A percentile compares a stretch with the other conserved stretches of the same genome.
Evolutionary conservation across 1,284 basidiomycete species (phyloP).

Genomic region (Irpex sp.): DNA sequence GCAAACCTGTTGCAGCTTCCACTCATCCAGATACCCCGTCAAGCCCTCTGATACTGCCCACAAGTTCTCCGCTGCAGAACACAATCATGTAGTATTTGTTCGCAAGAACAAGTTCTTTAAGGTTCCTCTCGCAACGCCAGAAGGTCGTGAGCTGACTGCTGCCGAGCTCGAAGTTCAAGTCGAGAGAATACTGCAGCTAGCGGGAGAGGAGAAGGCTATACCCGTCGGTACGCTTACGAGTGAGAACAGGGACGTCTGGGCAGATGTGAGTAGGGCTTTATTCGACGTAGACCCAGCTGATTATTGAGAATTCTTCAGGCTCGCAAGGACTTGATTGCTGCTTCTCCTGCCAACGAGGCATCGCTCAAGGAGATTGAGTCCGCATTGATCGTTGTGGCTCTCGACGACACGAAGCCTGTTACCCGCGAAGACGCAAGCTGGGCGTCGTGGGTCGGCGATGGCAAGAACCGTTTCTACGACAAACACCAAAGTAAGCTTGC

Average conservation of each 20-base stretch:
- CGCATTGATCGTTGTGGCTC: slow-evolving; percentile 82
- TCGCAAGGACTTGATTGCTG: slow-evolving; percentile 62
- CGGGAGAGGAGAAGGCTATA: slow-evolving; percentile 53
- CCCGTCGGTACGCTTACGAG: slow-evolving; percentile 84
- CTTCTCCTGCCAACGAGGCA: slow-evolving; percentile 63
- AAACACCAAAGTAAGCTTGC: slow-evolving; percentile 84
- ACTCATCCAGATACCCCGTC: slow-evolving; percentile 83
- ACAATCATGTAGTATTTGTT: slow-evolving; percentile 90
- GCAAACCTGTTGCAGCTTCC: slow-evolving; percentile 57
- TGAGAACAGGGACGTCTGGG: slow-evolving; percentile 91
- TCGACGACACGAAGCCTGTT: slow-evolving; percentile 80
- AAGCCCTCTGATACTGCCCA: slow-evolving; percentile 81
- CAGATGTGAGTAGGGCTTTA: slow-evolving; percentile 50
- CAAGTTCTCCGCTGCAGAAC: slow-evolving; percentile 73
- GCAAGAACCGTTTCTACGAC: slow-evolving; percentile 93
- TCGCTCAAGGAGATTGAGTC: slow-evolving; percentile 84
- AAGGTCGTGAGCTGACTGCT: slow-evolving; percentile 68
- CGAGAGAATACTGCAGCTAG: slow-evolving; percentile 68
- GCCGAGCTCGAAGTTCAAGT: slow-evolving; percentile 86
- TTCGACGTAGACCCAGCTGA: background rate
- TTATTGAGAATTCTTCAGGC: slow-evolving; percentile 35
- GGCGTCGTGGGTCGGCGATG: slow-evolving; percentile 90
- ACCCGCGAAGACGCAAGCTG: slow-evolving; percentile 84
- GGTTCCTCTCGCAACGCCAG: slow-evolving; percentile 61
- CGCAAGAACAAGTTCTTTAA: slow-evolving; percentile 92